Conservation (phyloP, 2,329 filamentous ascomycete species). For the Furcasterigmium sp. region DNA sequence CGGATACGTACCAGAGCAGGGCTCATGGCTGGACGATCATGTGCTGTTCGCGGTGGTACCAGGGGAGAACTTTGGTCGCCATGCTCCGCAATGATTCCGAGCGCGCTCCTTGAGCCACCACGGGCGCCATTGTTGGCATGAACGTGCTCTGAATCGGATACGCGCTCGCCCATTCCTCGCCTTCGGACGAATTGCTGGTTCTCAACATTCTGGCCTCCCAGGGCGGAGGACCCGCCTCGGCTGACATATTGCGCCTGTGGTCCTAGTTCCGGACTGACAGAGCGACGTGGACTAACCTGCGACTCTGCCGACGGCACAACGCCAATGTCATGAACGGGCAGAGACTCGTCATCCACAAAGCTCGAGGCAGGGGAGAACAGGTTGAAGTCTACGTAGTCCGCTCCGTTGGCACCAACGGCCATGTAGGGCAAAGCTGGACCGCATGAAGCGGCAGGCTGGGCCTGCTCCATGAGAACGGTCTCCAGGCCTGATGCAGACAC, state of each 20-base stretch:
- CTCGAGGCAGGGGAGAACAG: conserved; percentile 46
- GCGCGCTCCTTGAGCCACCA: background rate
- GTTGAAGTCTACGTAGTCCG: conserved; percentile 50
- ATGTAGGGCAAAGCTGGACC: conserved; percentile 33
- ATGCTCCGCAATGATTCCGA: too few species aligned
- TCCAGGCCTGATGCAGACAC: conserved; percentile 20
- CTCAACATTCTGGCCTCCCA: background rate
- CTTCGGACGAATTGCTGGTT: background rate
- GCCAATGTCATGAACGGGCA: conserved; percentile 21
- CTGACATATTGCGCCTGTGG: background rate
- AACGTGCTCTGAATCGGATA: background rate
- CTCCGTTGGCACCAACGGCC: conserved; percentile 24
- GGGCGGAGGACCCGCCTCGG: background rate
- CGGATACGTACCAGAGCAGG: too few species aligned
- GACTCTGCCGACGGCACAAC: background rate
- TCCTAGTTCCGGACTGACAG: background rate
- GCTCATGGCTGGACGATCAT: too few species aligned
- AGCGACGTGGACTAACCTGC: background rate
- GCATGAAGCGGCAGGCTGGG: conserved; percentile 4
- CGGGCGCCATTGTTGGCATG: background rate
- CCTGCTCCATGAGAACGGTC: conserved; percentile 3
- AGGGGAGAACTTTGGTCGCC: background rate
- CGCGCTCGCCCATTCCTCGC: background rate
- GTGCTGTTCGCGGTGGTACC: too few species aligned
- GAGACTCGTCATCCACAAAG: conserved; percentile 43